Base-by-base conservation (phyloP, 78 protist genomes). In the Dictyostelium purpureum region DNA sequence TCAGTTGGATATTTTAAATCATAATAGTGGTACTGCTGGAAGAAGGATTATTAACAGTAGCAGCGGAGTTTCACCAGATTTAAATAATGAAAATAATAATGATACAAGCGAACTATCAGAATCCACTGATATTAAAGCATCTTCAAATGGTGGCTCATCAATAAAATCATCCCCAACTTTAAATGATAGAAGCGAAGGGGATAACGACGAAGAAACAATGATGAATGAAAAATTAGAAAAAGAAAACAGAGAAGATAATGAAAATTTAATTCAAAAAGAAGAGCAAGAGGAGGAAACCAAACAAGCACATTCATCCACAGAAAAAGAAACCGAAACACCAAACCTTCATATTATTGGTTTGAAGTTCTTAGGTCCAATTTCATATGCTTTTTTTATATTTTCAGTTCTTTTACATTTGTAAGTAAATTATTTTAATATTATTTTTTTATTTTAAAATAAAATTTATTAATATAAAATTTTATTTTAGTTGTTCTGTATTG, bases 361-460 rank as follows among this genome's bases (percentile, higher is more conserved):
- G 0, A 85, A 73, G 47, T 85, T 85, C 54, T 43, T 85, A 10
- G 73, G 69, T 33, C 38, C 7, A 43, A 19, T 43, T 21, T 54
- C 92, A 4, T 77, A 85, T 45, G 6, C 47, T 18, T 10, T 73
- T 9, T 85, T 85, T 61, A 85, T 85, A 7, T 85, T 70, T n/a
- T 71, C 92, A 43, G 92, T 73, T n/a, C 38, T 85, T 54, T 61
- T 85, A 73, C 92, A 88, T 79, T 88, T 88, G 77, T 85, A 85
- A 67, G 82, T 45, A 31, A 16, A 0, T 1, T 10, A 79, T 33
- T 61, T 19, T 43, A 42, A 19, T 40, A 59, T 83, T 7, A 40
- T 33, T 28, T n/a, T 59, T 16, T 65, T 37, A 54, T 18, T 81
- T 43, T 66, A 16, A 37, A 45, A 79, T 43, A 79, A 42, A 11